These are phyloP conservation scores for Physcomitrellopsis africana DNA, from an alignment of 225 moss, liverwort and hornwort genomes.

Conservation along the genomic window DNA sequence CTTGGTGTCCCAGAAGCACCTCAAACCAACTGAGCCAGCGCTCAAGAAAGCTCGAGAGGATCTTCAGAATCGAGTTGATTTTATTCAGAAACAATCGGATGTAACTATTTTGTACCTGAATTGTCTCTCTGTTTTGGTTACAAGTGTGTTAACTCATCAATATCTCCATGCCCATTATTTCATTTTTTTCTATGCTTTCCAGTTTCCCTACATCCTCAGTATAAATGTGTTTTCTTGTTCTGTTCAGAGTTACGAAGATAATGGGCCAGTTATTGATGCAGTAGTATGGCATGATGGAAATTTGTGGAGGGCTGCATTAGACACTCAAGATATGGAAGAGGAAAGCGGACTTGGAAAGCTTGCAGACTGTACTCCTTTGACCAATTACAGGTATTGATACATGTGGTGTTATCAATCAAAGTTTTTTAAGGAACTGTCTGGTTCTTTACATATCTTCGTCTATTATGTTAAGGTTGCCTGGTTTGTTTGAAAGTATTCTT, in stretches of 20 bases:
- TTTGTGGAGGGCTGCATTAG: constrained; percentile 71
- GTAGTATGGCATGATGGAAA: constrained; percentile 80
- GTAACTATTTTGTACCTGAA: constrained; percentile 28
- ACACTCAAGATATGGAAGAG: constrained; percentile 75
- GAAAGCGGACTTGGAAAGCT: constrained; percentile 60
- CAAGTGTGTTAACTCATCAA: background rate
- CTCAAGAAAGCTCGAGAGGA: constrained; percentile 75
- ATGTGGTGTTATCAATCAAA: background rate
- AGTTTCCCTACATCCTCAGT: background rate
- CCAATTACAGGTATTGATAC: constrained; percentile 61
- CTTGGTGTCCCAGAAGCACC: constrained; percentile 47
- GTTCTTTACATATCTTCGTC: background rate
- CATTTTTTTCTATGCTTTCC: too few relatives aligned
- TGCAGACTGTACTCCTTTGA: constrained; percentile 63
- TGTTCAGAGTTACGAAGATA: constrained; percentile 67
- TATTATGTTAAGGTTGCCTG: background rate
- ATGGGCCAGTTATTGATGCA: constrained; percentile 75
- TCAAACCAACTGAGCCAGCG: constrained; percentile 44
- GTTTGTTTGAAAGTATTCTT: background rate
- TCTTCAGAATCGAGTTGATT: constrained; percentile 57
- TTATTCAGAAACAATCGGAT: constrained; percentile 66
- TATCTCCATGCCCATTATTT: background rate
- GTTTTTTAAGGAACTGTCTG: background rate
- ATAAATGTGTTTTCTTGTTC: background rate
- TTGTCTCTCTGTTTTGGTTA: constrained; percentile 1